These are phyloP conservation scores for Peronosclerospora sorghi DNA, from an alignment of 352 stramenopile genomes.

Conservation along the genomic window DNA sequence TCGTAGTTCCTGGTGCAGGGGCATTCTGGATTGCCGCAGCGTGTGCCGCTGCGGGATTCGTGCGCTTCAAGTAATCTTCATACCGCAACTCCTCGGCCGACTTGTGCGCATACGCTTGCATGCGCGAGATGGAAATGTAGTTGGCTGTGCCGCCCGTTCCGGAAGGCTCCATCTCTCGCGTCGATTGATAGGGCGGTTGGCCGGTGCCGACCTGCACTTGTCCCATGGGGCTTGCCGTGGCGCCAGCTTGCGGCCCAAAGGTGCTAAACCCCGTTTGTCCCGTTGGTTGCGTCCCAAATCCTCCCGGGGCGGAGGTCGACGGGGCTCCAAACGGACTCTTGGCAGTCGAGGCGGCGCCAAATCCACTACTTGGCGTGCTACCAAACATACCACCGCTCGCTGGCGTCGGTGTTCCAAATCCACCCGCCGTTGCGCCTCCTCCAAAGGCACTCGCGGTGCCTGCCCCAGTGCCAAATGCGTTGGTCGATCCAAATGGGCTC, in stretches of 20 bases:
- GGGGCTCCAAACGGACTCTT: conserved; percentile 37
- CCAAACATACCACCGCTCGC: conserved; percentile 39
- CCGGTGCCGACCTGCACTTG: conserved; percentile 60
- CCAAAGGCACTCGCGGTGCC: background rate
- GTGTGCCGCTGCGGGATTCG: conserved; percentile 39
- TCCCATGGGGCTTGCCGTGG: conserved; percentile 8
- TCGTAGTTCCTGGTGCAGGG: conserved; percentile 23
- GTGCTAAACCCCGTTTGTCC: conserved; percentile 23
- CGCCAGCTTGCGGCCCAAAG: conserved; percentile 25
- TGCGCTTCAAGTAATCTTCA: conserved; percentile 74
- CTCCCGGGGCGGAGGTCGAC: conserved; percentile 20
- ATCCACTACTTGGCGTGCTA: conserved; percentile 14
- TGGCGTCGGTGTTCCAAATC: conserved; percentile 26
- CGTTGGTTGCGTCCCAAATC: conserved; percentile 35
- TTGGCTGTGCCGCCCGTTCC: conserved; percentile 45
- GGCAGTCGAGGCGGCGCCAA: conserved; percentile 24
- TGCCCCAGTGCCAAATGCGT: conserved; percentile 24
- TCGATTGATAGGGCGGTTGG: conserved; percentile 53
- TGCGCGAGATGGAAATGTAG: conserved; percentile 58
- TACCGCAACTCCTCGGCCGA: conserved; percentile 63
- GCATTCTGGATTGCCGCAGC: conserved; percentile 34
- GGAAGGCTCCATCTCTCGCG: conserved; percentile 48
- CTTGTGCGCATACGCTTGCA: conserved; percentile 65
- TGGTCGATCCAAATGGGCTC: conserved; percentile 55
- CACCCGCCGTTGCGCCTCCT: conserved; percentile 6